phyloP scores from a whole-genome alignment of 2,329 filamentous ascomycete genomes.

The Nannizzia gypsea region DNA sequence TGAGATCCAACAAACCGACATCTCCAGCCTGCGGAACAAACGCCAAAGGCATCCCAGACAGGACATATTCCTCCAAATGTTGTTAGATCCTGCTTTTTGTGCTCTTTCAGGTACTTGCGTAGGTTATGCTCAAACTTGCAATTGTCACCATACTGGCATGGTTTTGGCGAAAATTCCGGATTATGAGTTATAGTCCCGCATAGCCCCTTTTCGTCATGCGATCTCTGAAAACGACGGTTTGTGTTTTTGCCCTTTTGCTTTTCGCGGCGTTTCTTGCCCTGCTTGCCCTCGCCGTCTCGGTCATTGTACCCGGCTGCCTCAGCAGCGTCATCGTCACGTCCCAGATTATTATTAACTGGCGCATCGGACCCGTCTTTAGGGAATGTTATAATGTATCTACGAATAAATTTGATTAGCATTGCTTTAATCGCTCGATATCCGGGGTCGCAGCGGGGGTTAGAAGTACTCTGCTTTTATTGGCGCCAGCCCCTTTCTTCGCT shows the following conservation, averaged over 20 bases:
- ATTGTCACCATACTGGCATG: conserved; percentile 65
- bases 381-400: conserved; percentile 24
- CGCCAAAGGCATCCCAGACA: conserved; percentile 62
- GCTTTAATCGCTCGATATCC: background rate
- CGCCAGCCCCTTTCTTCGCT: conserved; percentile 47
- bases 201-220: conserved; percentile 62
- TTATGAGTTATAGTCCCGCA: conserved; percentile 61
- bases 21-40: conserved; percentile 80
- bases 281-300: conserved; percentile 27
- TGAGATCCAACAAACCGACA: conserved; percentile 85
- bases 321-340: conserved; percentile 44
- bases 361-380: conserved; percentile 19
- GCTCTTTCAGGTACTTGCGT: conserved; percentile 69
- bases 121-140: conserved; percentile 79
- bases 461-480: conserved; percentile 62
- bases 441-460: background rate
- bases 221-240: conserved; percentile 66
- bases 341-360: conserved; percentile 21
- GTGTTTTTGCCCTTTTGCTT: conserved; percentile 70
- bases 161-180: conserved; percentile 66
- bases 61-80: conserved; percentile 71
- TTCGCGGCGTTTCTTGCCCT: conserved; percentile 27
- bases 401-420: background rate
- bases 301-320: conserved; percentile 43
- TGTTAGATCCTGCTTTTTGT: conserved; percentile 66